Evolutionary conservation across 108 stramenopile species (phyloP).

Genomic region (Asterionellopsis glacialis): DNA sequence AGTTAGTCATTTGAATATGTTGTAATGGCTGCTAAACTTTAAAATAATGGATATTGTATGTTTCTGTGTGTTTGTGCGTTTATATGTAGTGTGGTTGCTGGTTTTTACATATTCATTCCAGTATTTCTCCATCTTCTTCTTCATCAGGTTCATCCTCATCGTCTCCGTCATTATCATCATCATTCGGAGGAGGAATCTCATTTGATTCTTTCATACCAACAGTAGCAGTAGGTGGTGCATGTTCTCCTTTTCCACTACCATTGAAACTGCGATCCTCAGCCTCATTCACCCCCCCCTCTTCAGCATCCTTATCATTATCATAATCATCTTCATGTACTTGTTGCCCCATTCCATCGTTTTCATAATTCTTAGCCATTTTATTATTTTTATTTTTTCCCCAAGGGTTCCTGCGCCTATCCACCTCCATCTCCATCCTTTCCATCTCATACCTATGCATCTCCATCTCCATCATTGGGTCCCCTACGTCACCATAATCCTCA

Average conservation of each 20-base stretch:
- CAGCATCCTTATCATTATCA: background rate
- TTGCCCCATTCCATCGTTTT: background rate
- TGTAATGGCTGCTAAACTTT: too few relatives aligned
- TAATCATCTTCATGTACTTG: background rate
- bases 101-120: too few relatives aligned
- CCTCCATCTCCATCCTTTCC: background rate
- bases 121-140: background rate
- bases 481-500: background rate
- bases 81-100: too few relatives aligned
- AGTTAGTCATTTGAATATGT: too few relatives aligned
- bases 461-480: background rate
- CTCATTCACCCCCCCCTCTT: background rate
- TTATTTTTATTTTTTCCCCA: background rate
- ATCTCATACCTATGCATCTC: background rate
- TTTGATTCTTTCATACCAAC: background rate
- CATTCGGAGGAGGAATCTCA: background rate
- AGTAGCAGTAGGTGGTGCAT: slow-evolving; percentile 3
- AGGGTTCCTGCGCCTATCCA: background rate
- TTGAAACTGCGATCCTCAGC: slow-evolving; percentile 2
- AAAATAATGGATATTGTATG: too few relatives aligned
- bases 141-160: slow-evolving; percentile 1
- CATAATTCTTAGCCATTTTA: background rate
- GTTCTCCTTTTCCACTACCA: slow-evolving; percentile 5
- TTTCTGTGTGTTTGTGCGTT: too few relatives aligned
- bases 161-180: slow-evolving; percentile 6